Conservation (phyloP, 768 basidiomycete genomes). For the Lactifluus hygrophoroides region DNA sequence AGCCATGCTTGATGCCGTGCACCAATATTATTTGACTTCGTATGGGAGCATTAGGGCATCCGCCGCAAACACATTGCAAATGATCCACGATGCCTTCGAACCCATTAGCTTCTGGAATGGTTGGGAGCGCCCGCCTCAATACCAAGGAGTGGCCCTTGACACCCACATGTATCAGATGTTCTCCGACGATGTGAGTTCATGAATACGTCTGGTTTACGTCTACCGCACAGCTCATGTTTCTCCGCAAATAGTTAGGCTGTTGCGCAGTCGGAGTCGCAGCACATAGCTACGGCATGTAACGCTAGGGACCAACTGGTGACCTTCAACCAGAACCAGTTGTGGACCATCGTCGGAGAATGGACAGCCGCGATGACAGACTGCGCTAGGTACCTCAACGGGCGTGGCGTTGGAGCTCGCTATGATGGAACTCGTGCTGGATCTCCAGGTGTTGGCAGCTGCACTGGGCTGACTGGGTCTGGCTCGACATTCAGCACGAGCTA, state of each 20-base stretch:
- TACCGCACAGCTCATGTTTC: not conserved
- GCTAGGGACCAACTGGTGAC: slow-evolving; percentile 35
- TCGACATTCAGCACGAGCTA: slow-evolving; percentile 65
- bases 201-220: too few species aligned
- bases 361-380: slow-evolving; percentile 70
- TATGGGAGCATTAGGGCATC: slow-evolving; percentile 61
- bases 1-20: slow-evolving; percentile 41
- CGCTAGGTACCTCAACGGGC: slow-evolving; percentile 76
- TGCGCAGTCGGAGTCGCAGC: slow-evolving; percentile 40
- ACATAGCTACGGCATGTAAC: slow-evolving; percentile 53
- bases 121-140: slow-evolving; percentile 45
- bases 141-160: slow-evolving; percentile 66
- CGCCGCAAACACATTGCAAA: slow-evolving; percentile 50
- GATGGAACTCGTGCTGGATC: slow-evolving; percentile 56
- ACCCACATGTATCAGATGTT: slow-evolving; percentile 78
- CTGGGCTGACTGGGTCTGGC: slow-evolving; percentile 60
- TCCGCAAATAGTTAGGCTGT: slow-evolving; percentile 32
- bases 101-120: slow-evolving; percentile 60
- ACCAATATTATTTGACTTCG: slow-evolving; percentile 64
- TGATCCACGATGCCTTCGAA: slow-evolving; percentile 79
- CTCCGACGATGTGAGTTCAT: slow-evolving; percentile 36
- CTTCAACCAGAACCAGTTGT: slow-evolving; percentile 45
- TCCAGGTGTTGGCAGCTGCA: slow-evolving; percentile 62
- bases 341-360: slow-evolving; percentile 88
- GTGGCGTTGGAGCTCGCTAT: slow-evolving; percentile 55